phyloP scores from a whole-genome alignment of 2,329 filamentous ascomycete species.

The Trichothecium roseum region DNA sequence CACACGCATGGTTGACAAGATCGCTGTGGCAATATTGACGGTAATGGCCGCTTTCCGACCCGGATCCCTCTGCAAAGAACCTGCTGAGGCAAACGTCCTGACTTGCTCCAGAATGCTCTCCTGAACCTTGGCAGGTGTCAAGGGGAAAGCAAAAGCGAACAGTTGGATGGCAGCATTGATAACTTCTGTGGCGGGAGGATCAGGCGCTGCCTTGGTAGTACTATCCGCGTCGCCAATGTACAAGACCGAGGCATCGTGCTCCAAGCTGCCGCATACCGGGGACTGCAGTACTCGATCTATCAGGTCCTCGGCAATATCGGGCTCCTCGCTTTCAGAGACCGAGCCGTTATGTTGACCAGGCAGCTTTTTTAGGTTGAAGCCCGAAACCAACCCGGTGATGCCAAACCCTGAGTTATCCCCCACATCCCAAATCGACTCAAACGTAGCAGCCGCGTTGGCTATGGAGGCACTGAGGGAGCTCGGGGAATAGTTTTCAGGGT shows the following conservation, averaged over 20 bases:
- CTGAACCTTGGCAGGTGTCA: constrained; percentile 85
- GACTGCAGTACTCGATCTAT: constrained; percentile 54
- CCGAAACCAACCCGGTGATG: constrained; percentile 72
- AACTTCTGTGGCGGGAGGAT: constrained; percentile 83
- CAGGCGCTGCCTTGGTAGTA: constrained; percentile 38
- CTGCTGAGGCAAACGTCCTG: constrained; percentile 75
- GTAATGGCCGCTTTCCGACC: constrained; percentile 84
- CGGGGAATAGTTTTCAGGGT: constrained; percentile 78
- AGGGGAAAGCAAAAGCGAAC: constrained; percentile 81
- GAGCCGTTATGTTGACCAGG: constrained; percentile 55
- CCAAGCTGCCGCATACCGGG: constrained; percentile 72
- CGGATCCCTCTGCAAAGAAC: constrained; percentile 70
- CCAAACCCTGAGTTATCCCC: constrained; percentile 93
- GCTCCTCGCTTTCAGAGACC: constrained; percentile 33
- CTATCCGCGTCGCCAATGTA: constrained; percentile 48
- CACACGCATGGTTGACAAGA: constrained; percentile 73
- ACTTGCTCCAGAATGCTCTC: constrained; percentile 94
- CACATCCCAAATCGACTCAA: constrained; percentile 92
- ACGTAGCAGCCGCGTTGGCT: constrained; percentile 77
- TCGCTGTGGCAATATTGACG: constrained; percentile 77
- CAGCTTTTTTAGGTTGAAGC: constrained; percentile 61
- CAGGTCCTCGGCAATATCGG: constrained; percentile 49
- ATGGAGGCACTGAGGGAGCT: constrained; percentile 85
- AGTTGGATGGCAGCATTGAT: constrained; percentile 90
- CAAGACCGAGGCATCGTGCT: constrained; percentile 78